These are phyloP conservation scores for Mucor racemosus DNA, from an alignment of 371 early-diverging fungal species.

Conservation along the genomic window DNA sequence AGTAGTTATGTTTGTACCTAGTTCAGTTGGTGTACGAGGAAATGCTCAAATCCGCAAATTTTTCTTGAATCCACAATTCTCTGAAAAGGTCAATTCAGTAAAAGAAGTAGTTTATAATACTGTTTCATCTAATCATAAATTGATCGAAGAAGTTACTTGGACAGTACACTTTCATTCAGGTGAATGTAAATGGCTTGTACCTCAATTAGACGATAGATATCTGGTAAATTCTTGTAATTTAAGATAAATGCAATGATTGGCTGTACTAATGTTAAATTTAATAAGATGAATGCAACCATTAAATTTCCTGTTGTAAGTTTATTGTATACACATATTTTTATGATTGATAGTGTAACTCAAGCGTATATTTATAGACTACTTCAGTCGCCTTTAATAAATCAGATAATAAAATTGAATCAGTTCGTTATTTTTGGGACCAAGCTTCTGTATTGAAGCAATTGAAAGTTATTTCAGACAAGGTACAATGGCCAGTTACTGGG, in stretches of 20 bases:
- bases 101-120: constrained; percentile 44
- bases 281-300: constrained; percentile 40
- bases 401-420: constrained; percentile 30
- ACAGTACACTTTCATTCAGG: constrained; percentile 40
- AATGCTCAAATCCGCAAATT: constrained; percentile 39
- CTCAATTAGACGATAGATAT: constrained; percentile 32
- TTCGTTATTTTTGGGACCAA: constrained; percentile 55
- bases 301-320: constrained; percentile 41
- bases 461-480: constrained; percentile 35
- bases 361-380: constrained; percentile 31
- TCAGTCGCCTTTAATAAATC: constrained; percentile 40
- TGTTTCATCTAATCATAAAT: constrained; percentile 22
- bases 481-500: constrained; percentile 45
- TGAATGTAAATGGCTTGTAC: constrained; percentile 48
- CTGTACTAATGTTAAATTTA: not conserved
- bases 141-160: constrained; percentile 54
- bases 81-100: constrained; percentile 33
- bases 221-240: constrained; percentile 18
- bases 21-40: constrained; percentile 41
- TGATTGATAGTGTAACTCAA: too few species aligned
- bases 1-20: constrained; percentile 46
- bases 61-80: constrained; percentile 39
- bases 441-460: constrained; percentile 50
- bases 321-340: not conserved
- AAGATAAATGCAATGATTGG: constrained; percentile 1